These are phyloP conservation scores for Gonium pectorale DNA, from an alignment of 139 green algal species.

Conservation along the genomic window DNA sequence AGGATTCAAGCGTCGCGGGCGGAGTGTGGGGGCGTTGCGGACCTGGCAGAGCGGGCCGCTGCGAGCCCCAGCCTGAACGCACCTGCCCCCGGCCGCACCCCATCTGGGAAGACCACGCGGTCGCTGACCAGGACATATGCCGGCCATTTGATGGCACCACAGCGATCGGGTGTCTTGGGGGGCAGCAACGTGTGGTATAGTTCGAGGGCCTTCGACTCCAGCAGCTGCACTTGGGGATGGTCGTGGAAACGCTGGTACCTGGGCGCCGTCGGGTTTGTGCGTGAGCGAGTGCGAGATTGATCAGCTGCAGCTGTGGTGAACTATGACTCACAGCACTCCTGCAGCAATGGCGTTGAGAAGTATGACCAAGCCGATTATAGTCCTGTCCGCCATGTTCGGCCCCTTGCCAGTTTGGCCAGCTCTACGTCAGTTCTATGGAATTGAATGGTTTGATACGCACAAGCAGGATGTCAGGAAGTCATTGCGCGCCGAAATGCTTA, in stretches of 20 bases:
- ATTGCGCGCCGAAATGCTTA: too few species aligned
- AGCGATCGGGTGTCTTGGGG: conserved; percentile 29
- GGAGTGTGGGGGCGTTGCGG: too few species aligned
- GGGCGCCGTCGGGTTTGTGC: not conserved
- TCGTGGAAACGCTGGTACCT: conserved; percentile 55
- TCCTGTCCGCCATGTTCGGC: not conserved
- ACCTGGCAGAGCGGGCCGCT: too few species aligned
- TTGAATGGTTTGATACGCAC: too few species aligned
- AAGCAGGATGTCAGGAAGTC: too few species aligned
- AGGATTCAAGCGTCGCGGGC: too few species aligned
- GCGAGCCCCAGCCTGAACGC: too few species aligned
- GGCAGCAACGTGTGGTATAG: conserved; percentile 16
- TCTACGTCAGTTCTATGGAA: too few species aligned
- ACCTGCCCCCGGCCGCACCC: conserved; percentile 61
- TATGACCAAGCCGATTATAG: not conserved
- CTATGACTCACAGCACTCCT: conserved; percentile 22
- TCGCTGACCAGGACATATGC: conserved; percentile 57
- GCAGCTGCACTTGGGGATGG: conserved; percentile 14
- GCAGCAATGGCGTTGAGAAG: conserved; percentile 31
- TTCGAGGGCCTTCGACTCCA: conserved; percentile 24
- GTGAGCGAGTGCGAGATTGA: not conserved
- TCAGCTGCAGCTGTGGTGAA: not conserved
- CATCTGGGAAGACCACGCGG: conserved; percentile 57
- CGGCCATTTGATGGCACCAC: conserved; percentile 55
- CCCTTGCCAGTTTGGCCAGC: too few species aligned